These are phyloP conservation scores for Kingdonia uniflora DNA, from an alignment of 164 flowering plant genomes.

Conservation along the genomic window DNA sequence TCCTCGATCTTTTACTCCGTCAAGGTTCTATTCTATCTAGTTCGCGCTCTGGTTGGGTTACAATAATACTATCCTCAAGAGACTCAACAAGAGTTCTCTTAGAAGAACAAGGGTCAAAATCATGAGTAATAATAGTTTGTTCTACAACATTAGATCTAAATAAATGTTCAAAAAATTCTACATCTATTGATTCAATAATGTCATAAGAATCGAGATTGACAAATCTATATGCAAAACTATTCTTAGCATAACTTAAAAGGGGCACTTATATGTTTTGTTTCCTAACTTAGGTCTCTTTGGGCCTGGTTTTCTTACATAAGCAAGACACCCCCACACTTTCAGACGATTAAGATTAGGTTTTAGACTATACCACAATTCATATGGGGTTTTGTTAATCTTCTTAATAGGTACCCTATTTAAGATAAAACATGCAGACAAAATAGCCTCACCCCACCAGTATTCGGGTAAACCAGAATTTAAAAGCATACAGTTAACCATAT, in stretches of 20 bases:
- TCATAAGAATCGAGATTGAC: not conserved
- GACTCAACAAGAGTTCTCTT: no score
- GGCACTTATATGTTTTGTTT: not conserved
- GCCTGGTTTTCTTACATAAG: no score
- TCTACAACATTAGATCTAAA: not conserved
- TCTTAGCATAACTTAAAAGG: not conserved
- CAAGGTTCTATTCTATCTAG: not conserved
- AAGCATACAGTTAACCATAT: not conserved
- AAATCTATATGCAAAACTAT: not conserved
- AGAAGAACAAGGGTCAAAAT: not conserved
- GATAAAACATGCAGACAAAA: not conserved
- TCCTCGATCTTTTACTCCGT: not conserved
- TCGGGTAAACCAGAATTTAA: not conserved
- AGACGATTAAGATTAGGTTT: constrained; percentile 7
- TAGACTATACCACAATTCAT: constrained; percentile 23
- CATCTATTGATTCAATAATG: constrained; percentile 1
- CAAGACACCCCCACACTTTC: no score
- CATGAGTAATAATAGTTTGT: not conserved
- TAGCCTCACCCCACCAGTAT: not conserved
- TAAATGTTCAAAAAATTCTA: not conserved
- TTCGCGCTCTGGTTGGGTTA: not conserved
- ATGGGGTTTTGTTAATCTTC: no score
- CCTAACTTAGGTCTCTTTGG: not conserved
- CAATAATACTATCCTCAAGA: no score
- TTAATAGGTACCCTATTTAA: not conserved